phyloP scores from a whole-genome alignment of 2,329 filamentous ascomycete genomes.

The Verticillium isaacii region DNA sequence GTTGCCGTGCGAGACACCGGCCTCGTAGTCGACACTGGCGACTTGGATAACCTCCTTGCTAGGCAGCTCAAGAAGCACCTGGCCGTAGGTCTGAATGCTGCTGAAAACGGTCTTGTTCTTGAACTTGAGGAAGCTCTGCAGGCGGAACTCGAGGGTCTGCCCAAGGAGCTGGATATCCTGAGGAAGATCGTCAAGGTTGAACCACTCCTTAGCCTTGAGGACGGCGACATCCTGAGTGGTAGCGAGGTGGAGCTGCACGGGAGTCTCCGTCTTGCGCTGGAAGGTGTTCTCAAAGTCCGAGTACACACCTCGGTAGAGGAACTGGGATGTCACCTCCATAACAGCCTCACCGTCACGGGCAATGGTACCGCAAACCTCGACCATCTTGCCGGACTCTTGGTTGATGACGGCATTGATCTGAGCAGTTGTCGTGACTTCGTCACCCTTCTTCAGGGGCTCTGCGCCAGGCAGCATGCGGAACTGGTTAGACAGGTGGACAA shows the following conservation, averaged over 20 bases:
- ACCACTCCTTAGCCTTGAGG: constrained; percentile 96
- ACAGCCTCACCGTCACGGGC: constrained; percentile 76
- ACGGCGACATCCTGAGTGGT: constrained; percentile 91
- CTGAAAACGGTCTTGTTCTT: constrained; percentile 93
- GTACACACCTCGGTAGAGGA: constrained; percentile 91
- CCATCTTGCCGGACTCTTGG: constrained; percentile 98
- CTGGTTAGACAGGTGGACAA: constrained; percentile 93
- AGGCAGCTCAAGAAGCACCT: constrained; percentile 89
- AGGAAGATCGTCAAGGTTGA: constrained; percentile 67
- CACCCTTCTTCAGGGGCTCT: constrained; percentile 90
- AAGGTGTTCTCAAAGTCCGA: constrained; percentile 97
- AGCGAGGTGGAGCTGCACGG: constrained; percentile 84
- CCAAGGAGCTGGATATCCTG: constrained; percentile 82
- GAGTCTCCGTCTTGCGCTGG: constrained; percentile 93
- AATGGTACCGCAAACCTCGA: constrained; percentile 98
- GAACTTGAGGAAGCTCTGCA: constrained; percentile 86
- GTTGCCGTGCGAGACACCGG: constrained; percentile 87
- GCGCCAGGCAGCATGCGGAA: constrained; percentile 98
- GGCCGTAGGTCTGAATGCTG: constrained; percentile 84
- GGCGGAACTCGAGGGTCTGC: constrained; percentile 92
- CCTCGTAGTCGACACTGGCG: constrained; percentile 93
- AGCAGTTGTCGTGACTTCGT: constrained; percentile 86
- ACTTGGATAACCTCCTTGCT: constrained; percentile 98
- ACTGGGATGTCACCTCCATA: constrained; percentile 98
- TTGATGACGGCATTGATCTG: constrained; percentile 98